A percentile compares a stretch with the other conserved stretches of the same genome.
These are phyloP conservation scores for Lipomyces starkeyi DNA, from an alignment of 805 yeast genomes.

Conservation along the genomic window DNA sequence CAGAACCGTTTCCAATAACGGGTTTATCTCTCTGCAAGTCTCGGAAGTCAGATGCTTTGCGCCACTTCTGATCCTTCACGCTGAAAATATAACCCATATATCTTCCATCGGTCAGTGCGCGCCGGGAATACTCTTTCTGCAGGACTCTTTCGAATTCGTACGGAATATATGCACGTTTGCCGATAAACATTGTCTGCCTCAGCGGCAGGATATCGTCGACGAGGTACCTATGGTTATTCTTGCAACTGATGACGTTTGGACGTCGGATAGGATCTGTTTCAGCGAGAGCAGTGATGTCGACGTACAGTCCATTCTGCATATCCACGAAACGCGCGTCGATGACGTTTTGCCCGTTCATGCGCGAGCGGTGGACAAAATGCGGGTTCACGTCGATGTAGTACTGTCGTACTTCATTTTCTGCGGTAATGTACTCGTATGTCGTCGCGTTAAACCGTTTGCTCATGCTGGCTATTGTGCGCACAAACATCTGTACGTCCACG, in stretches of 20 bases:
- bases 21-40: not conserved
- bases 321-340: slow-evolving; percentile 67
- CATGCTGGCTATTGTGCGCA: slow-evolving; percentile 53
- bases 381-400: slow-evolving; percentile 58
- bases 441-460: slow-evolving; percentile 57
- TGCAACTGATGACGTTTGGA: slow-evolving; percentile 50
- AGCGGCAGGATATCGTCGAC: slow-evolving; percentile 60
- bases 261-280: slow-evolving; percentile 37
- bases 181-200: slow-evolving; percentile 63
- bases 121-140: slow-evolving; percentile 48
- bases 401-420: slow-evolving; percentile 64
- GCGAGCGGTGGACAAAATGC: slow-evolving; percentile 55
- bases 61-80: slow-evolving; percentile 27
- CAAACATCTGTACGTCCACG: slow-evolving; percentile 59
- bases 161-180: slow-evolving; percentile 57
- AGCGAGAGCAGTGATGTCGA: slow-evolving; percentile 62
- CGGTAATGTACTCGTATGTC: slow-evolving; percentile 55
- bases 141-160: slow-evolving; percentile 47
- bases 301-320: slow-evolving; percentile 61
- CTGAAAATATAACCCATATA: slow-evolving; percentile 25
- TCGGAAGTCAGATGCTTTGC: not conserved
- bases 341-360: slow-evolving; percentile 56
- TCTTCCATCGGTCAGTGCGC: slow-evolving; percentile 29
- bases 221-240: slow-evolving; percentile 61
- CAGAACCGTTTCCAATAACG: not conserved